Evolutionary conservation across 2,329 filamentous ascomycete species (phyloP), one percentile per base, ranked within the genome.

Genomic region (Colletotrichum lindemuthianum): DNA sequence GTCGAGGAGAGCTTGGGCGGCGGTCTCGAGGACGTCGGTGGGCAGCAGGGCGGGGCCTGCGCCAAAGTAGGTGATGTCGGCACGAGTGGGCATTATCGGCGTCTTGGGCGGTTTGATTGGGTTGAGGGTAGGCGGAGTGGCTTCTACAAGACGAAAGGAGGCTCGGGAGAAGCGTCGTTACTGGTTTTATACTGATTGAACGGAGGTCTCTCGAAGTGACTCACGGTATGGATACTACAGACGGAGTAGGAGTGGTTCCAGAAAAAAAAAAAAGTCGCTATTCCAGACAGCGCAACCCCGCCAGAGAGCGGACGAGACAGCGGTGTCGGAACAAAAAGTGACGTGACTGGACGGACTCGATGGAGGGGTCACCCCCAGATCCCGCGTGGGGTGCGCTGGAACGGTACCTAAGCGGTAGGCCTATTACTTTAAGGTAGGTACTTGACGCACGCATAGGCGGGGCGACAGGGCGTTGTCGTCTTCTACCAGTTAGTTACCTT

Each of bases 41-140:
- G 94, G 94, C 15, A 98, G 85, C 37, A 88, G 83, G n/a, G 95
- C 93, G 52, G 95, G 95, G 68, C 95, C 95, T 57, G 95, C 94
- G 67, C 94, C 93, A 71, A 97, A 97, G 79, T 96, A 96, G 69
- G 89, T 86, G 75, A 96, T 87, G 68, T 95, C 90, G 71, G 88
- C 83, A 78, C 92, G 85, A 68, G 86, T 81, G 72, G 90, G 89
- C 92, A 95, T 92, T 15, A 54, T 58, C 49, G 55, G 52, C 48
- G 40, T 41, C 41, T 47, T 6, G 24, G 10, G 34, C 12, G 47
- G 44, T n/a, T 43, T 34, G 44, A 55, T 50, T 56, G 48, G 53
- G 36, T 32, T 24, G n/a, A 37, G 48, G 44, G 10, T 10, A 9
- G 8, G 15, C 8, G n/a, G 15, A 16, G 32, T 13, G 10, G 15